A percentile compares a stretch with the other conserved stretches of the same genome.
These are phyloP conservation scores for Cladophialophora psammophila DNA, from an alignment of 2,329 filamentous ascomycete species.

Conservation along the genomic window DNA sequence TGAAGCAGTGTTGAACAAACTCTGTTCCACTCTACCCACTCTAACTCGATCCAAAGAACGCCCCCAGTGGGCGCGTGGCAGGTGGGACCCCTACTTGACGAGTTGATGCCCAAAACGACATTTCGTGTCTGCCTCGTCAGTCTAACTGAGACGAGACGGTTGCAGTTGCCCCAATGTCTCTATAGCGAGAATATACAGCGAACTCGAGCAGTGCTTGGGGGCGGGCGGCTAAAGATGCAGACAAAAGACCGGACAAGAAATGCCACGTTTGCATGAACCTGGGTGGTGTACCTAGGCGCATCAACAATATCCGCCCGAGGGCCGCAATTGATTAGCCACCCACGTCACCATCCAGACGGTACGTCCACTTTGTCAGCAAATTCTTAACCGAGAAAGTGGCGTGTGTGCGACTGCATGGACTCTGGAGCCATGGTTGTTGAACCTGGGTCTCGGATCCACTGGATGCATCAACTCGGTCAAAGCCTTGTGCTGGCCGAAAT, in stretches of 20 bases:
- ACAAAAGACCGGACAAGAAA: constrained; percentile 2
- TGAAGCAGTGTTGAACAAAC: constrained; percentile 5
- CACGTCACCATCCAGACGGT: constrained; percentile 24
- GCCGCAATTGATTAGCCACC: constrained; percentile 14
- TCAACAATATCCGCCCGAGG: constrained; percentile 3
- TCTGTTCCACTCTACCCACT: constrained; percentile 10
- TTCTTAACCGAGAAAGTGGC: constrained; percentile 7
- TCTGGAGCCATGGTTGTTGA: neutral
- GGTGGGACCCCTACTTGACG: constrained; percentile 20
- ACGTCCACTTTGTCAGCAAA: constrained; percentile 19
- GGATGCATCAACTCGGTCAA: neutral
- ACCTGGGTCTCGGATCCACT: neutral
- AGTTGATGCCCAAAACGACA: constrained; percentile 15
- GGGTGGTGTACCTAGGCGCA: neutral
- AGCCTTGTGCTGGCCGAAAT: constrained; percentile 6
- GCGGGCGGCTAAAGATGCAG: constrained; percentile 13
- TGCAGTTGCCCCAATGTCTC: neutral
- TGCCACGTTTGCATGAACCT: neutral
- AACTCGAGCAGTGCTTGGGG: constrained; percentile 4
- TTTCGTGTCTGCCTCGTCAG: neutral
- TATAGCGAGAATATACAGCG: neutral
- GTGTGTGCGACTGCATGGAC: constrained; percentile 24
- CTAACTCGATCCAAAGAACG: constrained; percentile 22
- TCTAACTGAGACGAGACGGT: neutral
- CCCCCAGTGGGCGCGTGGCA: constrained; percentile 28